Conservation (phyloP, 805 yeast genomes). For the Ogataea kodamae region DNA sequence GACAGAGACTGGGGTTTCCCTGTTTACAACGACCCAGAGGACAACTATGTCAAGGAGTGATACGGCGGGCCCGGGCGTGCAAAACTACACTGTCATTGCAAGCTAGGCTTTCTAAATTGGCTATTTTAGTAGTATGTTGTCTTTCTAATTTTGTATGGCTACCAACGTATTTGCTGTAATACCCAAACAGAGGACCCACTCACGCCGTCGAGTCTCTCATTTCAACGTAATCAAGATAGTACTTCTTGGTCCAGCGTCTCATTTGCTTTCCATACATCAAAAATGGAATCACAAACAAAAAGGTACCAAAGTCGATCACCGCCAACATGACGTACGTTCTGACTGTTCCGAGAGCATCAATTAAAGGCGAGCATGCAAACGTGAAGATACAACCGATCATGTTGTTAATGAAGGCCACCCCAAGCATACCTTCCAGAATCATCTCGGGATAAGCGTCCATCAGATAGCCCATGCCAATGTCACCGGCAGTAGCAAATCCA, state of each 20-base stretch:
- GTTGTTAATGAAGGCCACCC: constrained; percentile 63
- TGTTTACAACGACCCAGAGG: constrained; percentile 22
- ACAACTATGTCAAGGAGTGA: too few relatives aligned
- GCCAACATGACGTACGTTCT: constrained; percentile 61
- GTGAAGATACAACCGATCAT: constrained; percentile 64
- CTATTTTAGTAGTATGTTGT: too few relatives aligned
- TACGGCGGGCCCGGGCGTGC: too few relatives aligned
- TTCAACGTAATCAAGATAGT: constrained; percentile 53
- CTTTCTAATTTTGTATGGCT: too few relatives aligned
- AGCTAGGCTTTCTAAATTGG: too few relatives aligned
- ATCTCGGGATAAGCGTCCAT: constrained; percentile 70
- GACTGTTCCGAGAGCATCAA: constrained; percentile 52
- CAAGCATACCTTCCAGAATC: constrained; percentile 69
- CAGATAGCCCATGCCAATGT: constrained; percentile 61
- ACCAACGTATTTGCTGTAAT: too few relatives aligned
- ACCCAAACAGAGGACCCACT: too few relatives aligned
- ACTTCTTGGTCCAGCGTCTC: constrained; percentile 52
- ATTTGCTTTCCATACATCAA: constrained; percentile 30
- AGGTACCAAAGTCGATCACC: constrained; percentile 53
- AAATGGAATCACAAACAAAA: constrained; percentile 48
- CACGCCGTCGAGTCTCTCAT: constrained; percentile 41
- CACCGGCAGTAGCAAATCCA: constrained; percentile 70
- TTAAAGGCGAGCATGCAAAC: constrained; percentile 59
- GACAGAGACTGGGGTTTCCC: constrained; percentile 22
- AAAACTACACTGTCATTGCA: too few relatives aligned